Conservation (phyloP, 2,329 filamentous ascomycete species). For the Tolypocladium tropicale region DNA sequence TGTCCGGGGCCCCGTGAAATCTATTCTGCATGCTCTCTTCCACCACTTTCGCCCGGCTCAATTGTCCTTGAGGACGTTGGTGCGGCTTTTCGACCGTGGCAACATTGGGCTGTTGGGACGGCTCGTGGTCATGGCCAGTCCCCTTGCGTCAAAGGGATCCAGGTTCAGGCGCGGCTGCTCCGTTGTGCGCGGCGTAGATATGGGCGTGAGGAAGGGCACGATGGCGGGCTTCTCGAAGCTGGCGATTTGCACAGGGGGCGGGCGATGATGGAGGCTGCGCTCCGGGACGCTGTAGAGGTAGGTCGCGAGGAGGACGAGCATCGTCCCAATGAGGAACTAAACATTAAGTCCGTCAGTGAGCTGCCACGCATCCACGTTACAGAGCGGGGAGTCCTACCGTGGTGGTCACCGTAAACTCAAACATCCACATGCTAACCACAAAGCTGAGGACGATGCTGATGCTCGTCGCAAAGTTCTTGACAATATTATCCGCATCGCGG, state of each 20-base stretch:
- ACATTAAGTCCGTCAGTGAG: constrained; percentile 1
- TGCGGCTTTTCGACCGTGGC: constrained; percentile 25
- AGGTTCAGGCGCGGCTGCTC: constrained; percentile 23
- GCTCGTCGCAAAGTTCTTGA: constrained; percentile 88
- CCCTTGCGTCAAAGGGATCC: constrained; percentile 30
- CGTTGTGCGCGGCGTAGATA: constrained; percentile 17
- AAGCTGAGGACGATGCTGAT: constrained; percentile 86
- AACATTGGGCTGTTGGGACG: constrained; percentile 37
- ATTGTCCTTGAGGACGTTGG: constrained; percentile 27
- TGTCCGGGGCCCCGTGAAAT: no score
- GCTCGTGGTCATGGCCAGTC: constrained; percentile 31
- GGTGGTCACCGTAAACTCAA: constrained; percentile 64
- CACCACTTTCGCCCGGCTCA: constrained; percentile 7
- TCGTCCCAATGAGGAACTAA: constrained; percentile 74
- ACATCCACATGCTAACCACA: constrained; percentile 74
- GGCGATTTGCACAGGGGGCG: constrained; percentile 58
- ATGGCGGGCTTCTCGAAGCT: constrained; percentile 67
- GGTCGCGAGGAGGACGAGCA: constrained; percentile 68
- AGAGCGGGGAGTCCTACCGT: constrained; percentile 48
- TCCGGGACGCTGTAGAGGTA: constrained; percentile 73
- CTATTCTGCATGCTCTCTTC: not conserved
- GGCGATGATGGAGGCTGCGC: constrained; percentile 38
- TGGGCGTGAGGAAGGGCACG: constrained; percentile 33
- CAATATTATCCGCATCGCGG: constrained; percentile 54
- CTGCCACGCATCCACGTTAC: not conserved